phyloP scores from a whole-genome alignment of 208 protist species.

The Leishmania gerbilli region DNA sequence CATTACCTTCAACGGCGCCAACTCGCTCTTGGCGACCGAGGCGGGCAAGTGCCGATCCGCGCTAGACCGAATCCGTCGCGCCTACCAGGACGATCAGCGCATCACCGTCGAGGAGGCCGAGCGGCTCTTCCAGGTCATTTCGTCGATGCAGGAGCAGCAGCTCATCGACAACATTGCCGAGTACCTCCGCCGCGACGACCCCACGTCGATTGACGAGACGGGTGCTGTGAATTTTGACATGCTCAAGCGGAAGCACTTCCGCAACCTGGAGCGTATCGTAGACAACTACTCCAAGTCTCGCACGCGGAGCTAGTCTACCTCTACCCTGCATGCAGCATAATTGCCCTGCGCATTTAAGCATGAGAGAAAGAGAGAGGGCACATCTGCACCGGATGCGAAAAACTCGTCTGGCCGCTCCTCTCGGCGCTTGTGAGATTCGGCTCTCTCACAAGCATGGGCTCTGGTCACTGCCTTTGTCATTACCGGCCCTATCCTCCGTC shows the following conservation, averaged over 20 bases:
- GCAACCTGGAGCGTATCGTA: constrained; percentile 54
- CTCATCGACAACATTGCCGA: constrained; percentile 42
- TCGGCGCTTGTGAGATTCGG: background rate
- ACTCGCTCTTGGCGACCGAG: constrained; percentile 47
- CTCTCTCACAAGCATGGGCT: background rate
- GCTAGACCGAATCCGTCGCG: constrained; percentile 42
- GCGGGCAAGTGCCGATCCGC: constrained; percentile 46
- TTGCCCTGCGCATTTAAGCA: background rate
- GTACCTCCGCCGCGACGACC: constrained; percentile 56
- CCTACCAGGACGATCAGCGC: constrained; percentile 48
- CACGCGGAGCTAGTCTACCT: constrained; percentile 13
- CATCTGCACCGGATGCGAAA: background rate
- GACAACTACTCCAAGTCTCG: constrained; percentile 42
- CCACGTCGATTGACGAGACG: constrained; percentile 42
- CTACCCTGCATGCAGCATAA: background rate
- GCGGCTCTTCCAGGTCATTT: constrained; percentile 41
- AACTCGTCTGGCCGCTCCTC: background rate
- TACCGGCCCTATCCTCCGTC: background rate
- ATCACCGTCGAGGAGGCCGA: constrained; percentile 56
- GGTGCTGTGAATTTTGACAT: constrained; percentile 47
- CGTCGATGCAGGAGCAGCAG: constrained; percentile 36
- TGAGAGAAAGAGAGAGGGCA: background rate
- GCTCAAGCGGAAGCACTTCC: constrained; percentile 65
- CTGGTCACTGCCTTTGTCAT: background rate
- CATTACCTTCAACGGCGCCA: constrained; percentile 64